Conservation (phyloP, 2,329 filamentous ascomycete genomes). For the Emmonsiellopsis sp. region DNA sequence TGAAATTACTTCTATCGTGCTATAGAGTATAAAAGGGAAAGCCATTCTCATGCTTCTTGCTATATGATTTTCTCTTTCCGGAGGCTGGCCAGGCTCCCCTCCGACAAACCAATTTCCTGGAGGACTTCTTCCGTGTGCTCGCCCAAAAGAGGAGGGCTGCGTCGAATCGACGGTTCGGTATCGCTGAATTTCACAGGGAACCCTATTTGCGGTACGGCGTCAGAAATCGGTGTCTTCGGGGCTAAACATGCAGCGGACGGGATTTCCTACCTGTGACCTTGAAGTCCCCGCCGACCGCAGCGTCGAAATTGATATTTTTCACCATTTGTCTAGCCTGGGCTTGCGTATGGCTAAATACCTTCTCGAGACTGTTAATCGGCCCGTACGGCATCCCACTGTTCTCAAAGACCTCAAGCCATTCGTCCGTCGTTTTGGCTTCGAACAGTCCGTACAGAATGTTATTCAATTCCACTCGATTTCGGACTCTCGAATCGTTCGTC, state of each 20-base stretch:
- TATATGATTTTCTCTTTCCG: slow-evolving; percentile 8
- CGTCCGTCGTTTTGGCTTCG: slow-evolving; percentile 25
- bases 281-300: slow-evolving; percentile 16
- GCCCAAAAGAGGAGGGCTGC: slow-evolving; percentile 19
- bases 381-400: slow-evolving; percentile 38
- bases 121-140: slow-evolving; percentile 22
- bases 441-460: slow-evolving; percentile 27
- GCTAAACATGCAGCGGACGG: background rate
- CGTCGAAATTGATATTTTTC: slow-evolving; percentile 14
- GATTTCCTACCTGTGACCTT: slow-evolving; percentile 18
- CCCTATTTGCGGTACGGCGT: slow-evolving; percentile 1
- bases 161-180: slow-evolving; percentile 17
- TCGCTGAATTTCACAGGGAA: slow-evolving; percentile 25
- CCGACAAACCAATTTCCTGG: slow-evolving; percentile 15
- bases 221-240: background rate
- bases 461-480: slow-evolving; percentile 33
- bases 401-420: slow-evolving; percentile 33
- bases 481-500: slow-evolving; percentile 54
- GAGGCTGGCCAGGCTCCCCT: slow-evolving; percentile 11
- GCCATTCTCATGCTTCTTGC: background rate
- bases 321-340: slow-evolving; percentile 32
- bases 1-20: too few species aligned
- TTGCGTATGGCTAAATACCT: slow-evolving; percentile 37
- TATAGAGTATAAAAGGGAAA: too few species aligned
- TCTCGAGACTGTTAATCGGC: slow-evolving; percentile 37